phyloP scores from a whole-genome alignment of 2,329 filamentous ascomycete species.

The Claviceps sp. region DNA sequence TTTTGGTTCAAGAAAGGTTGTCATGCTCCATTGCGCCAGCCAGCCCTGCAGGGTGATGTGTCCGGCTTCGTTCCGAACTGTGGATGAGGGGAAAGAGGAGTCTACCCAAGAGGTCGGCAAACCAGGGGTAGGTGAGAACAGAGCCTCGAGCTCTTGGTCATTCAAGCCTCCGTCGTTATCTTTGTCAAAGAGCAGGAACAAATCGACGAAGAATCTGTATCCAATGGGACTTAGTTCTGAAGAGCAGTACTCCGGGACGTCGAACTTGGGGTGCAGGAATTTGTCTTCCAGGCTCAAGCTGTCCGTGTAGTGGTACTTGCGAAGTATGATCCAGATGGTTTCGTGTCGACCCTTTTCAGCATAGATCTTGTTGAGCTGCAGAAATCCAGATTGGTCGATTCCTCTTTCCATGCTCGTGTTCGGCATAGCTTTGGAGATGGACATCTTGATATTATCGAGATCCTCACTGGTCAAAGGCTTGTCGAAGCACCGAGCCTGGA shows the following conservation, averaged over 20 bases:
- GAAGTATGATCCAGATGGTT: conserved; percentile 93
- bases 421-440: conserved; percentile 58
- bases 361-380: conserved; percentile 89
- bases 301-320: conserved; percentile 93
- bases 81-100: conserved; percentile 80
- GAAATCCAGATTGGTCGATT: conserved; percentile 70
- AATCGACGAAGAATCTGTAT: conserved; percentile 93
- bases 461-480: conserved; percentile 73
- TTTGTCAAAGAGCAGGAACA: conserved; percentile 90
- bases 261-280: conserved; percentile 86
- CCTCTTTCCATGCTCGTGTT: conserved; percentile 52
- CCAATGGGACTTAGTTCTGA: conserved; percentile 88
- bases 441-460: conserved; percentile 79
- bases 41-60: conserved; percentile 94
- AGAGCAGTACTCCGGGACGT: conserved; percentile 83
- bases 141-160: conserved; percentile 65
- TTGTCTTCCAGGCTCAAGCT: conserved; percentile 82
- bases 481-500: conserved; percentile 85
- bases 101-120: conserved; percentile 79
- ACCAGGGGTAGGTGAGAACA: conserved; percentile 89
- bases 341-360: conserved; percentile 96
- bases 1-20: conserved; percentile 89
- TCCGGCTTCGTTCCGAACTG: conserved; percentile 87
- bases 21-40: conserved; percentile 99
- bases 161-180: conserved; percentile 95